Conservation (phyloP, 768 basidiomycete genomes). For the Mycena venus region DNA sequence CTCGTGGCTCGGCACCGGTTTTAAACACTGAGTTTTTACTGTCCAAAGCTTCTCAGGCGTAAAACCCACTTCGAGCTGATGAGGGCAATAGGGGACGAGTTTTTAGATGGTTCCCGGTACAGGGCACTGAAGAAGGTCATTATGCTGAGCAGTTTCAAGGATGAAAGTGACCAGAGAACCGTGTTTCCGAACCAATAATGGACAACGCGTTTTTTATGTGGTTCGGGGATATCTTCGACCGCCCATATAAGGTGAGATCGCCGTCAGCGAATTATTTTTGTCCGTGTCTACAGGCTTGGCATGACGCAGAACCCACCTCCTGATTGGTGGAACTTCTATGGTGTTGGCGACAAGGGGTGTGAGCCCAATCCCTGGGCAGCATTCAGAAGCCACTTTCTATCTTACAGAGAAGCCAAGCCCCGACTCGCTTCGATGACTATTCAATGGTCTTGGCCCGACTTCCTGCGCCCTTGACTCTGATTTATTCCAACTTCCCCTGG, state of each 20-base stretch:
- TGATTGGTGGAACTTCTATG: constrained; percentile 2
- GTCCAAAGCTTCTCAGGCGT: no score
- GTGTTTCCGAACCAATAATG: no score
- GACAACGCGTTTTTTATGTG: no score
- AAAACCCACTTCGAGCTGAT: no score
- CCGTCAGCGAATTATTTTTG: background rate
- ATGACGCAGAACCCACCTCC: background rate
- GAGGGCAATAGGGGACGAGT: no score
- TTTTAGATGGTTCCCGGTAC: no score
- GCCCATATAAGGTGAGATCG: background rate
- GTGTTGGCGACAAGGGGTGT: background rate
- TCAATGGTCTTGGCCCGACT: constrained; percentile 2
- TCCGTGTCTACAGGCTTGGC: background rate
- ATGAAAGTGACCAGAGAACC: no score
- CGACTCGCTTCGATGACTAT: background rate
- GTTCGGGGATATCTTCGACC: no score
- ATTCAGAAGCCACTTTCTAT: background rate
- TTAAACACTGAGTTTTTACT: no score
- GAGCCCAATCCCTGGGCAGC: background rate
- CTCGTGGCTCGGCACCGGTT: no score
- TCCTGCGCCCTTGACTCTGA: background rate
- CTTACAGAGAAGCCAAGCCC: background rate
- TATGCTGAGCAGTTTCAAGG: no score
- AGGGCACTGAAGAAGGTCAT: no score
- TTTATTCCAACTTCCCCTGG: background rate